Percentiles rank a stretch among this genome's conserved stretches.
Conservation (phyloP, 1,284 basidiomycete species). For the Ceratorhiza oryzae-sativae region DNA sequence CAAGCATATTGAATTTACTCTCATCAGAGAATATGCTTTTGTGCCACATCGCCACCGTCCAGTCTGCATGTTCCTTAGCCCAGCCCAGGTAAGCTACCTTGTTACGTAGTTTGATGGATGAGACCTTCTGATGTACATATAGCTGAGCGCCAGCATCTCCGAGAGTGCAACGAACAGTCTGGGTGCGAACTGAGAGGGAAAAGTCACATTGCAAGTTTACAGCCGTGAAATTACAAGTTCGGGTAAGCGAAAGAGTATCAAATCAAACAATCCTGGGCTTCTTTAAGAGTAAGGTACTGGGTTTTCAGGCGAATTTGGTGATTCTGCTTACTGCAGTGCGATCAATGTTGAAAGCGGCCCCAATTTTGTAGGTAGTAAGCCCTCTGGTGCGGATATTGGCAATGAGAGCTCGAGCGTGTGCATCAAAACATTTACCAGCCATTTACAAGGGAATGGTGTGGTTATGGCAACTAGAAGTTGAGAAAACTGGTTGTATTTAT, state of each 20-base stretch:
- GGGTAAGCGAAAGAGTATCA: neutral
- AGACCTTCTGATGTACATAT: neutral
- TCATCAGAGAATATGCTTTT: slow-evolving; percentile 32
- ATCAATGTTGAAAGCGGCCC: neutral
- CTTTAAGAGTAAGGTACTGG: neutral
- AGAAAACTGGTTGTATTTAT: no score
- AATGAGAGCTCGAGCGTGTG: neutral
- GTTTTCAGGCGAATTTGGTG: neutral
- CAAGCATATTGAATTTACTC: slow-evolving; percentile 21
- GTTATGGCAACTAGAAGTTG: no score
- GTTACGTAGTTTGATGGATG: slow-evolving; percentile 1
- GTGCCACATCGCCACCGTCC: neutral
- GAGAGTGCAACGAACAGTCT: neutral
- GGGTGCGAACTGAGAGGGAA: neutral
- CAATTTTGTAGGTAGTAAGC: slow-evolving; percentile 2
- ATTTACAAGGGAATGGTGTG: no score
- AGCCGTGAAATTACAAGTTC: neutral
- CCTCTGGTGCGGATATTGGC: neutral
- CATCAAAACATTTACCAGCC: neutral
- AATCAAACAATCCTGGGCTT: slow-evolving; percentile 1
- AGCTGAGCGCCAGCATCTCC: neutral
- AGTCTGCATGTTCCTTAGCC: slow-evolving; percentile 2
- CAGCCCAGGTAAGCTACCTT: neutral
- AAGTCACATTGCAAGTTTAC: slow-evolving; percentile 4
- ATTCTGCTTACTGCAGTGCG: slow-evolving; percentile 3